Evolutionary conservation across 2,329 filamentous ascomycete species (phyloP), one percentile per base, ranked within the genome.

Genomic region (Thelonectria blattea): DNA sequence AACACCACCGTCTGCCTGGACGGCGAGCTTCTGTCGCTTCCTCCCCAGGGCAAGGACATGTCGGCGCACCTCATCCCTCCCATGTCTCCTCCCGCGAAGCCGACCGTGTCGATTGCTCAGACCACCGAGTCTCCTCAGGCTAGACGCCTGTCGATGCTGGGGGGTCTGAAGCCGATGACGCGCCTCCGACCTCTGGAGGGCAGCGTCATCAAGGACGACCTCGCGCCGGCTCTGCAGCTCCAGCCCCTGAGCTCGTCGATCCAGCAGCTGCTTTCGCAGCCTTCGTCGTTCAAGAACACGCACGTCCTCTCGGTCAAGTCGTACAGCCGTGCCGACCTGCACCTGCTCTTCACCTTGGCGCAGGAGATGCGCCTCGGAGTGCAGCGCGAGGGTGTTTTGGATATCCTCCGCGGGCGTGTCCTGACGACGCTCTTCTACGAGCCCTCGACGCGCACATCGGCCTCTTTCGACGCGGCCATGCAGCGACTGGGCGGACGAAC

Each of bases 391-490:
- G 95, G 95, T 61, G 91, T 95, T 30, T 83, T 99, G 52, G 90
- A 95, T 72, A 84, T 96, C 58, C 87, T 99, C 63, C 91, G 91
- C 71, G 93, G 93, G 27, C 88, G 91, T 47, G 87, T 99, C 12
- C 85, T 99, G 39, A 92, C 90, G 79, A 95, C 92, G 2, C 88
- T 99, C 81, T 99, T 99, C 85, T 99, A 93, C 78, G 95, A 99
- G 83, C 95, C 95, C 2, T 98, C 94, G 1, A 99, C 95, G 3
- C 87, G 95, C 56, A 99, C 95, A 5, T 97, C 94, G 12, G 88
- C 91, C 39, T 99, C 95, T 3, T 99, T 99, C 71, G 95, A 99
- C 74, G 91, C 94, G 58, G 95, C 95, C 43, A 99, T 99, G 95
- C 96, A 99, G 83, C 91, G 96, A 53, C 89, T 99, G 5, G 95